These are phyloP conservation scores for Mortierella claussenii DNA, from an alignment of 192 early-diverging fungal species.

Conservation along the genomic window DNA sequence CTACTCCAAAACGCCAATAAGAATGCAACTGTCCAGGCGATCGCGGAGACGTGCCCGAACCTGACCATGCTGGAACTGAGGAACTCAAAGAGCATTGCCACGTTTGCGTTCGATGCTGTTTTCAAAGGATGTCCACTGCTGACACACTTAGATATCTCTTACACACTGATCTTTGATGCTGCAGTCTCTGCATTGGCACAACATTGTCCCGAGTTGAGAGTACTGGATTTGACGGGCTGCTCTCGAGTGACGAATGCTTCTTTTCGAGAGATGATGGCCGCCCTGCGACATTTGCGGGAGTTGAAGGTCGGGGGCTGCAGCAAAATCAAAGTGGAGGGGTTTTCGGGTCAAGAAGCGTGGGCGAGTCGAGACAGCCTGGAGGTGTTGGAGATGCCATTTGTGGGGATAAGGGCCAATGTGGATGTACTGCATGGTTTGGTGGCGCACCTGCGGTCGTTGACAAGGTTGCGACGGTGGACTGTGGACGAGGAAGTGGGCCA, in stretches of 20 bases:
- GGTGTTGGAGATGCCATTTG: constrained; percentile 24
- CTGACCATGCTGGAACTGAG: constrained; percentile 18
- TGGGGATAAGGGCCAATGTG: constrained; percentile 11
- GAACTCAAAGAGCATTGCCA: constrained; percentile 29
- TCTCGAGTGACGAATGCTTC: constrained; percentile 25
- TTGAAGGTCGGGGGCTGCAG: constrained; percentile 14
- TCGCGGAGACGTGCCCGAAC: constrained; percentile 23
- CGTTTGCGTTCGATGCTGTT: constrained; percentile 24
- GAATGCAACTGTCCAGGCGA: constrained; percentile 31
- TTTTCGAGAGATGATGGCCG: constrained; percentile 17
- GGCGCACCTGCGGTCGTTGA: constrained; percentile 13
- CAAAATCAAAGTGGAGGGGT: constrained; percentile 12
- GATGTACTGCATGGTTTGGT: constrained; percentile 17
- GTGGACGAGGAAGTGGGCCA: constrained; percentile 22
- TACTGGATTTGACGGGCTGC: constrained; percentile 26
- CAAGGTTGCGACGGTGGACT: background rate
- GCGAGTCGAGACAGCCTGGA: constrained; percentile 10
- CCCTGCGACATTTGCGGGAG: background rate
- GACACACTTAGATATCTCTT: constrained; percentile 17
- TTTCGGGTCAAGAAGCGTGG: constrained; percentile 14
- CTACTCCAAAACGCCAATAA: constrained; percentile 40
- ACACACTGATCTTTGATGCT: constrained; percentile 35
- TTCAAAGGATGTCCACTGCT: constrained; percentile 30
- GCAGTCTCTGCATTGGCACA: constrained; percentile 7
- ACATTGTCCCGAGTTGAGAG: constrained; percentile 11